Conservation (phyloP, 768 basidiomycete species). For the Fomitopsis serialis region DNA sequence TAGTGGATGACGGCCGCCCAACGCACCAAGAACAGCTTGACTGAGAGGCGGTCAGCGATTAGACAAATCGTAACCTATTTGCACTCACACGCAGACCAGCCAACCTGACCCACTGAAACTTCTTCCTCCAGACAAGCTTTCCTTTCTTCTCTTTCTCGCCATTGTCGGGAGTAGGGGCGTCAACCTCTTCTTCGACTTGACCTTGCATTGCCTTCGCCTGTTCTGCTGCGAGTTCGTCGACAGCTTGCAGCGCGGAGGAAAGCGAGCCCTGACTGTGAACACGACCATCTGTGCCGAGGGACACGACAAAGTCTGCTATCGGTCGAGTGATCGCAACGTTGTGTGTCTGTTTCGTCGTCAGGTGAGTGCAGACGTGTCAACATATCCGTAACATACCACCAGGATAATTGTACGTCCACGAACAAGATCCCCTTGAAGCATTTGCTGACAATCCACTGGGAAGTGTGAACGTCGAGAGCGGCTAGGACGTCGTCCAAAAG, state of each 20-base stretch:
- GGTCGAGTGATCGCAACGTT: constrained; percentile 46
- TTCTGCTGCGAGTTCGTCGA: constrained; percentile 25
- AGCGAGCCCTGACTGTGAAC: constrained; percentile 43
- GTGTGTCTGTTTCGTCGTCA: constrained; percentile 30
- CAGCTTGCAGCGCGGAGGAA: constrained; percentile 37
- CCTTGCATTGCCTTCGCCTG: constrained; percentile 10
- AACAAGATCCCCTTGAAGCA: constrained; percentile 41
- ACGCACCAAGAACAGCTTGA: constrained; percentile 25
- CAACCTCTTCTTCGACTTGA: constrained; percentile 15
- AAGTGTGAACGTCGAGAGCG: constrained; percentile 46
- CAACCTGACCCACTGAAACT: constrained; percentile 30
- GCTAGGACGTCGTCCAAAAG: constrained; percentile 68
- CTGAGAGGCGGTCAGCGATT: constrained; percentile 8
- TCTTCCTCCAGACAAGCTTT: constrained; percentile 33
- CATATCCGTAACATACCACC: constrained; percentile 29
- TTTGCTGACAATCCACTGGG: constrained; percentile 44
- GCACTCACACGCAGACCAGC: constrained; percentile 22
- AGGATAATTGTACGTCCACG: constrained; percentile 43
- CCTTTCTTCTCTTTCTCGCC: constrained; percentile 16
- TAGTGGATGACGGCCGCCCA: constrained; percentile 18
- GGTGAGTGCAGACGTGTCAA: neutral
- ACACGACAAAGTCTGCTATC: constrained; percentile 50
- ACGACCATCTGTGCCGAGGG: constrained; percentile 47
- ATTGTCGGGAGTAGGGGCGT: constrained; percentile 12
- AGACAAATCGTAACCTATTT: constrained; percentile 15